Evolutionary conservation across 73 alveolate genomes (phyloP), one percentile per base, ranked within the genome.

Genomic region (Paramecium sexaurelia): DNA sequence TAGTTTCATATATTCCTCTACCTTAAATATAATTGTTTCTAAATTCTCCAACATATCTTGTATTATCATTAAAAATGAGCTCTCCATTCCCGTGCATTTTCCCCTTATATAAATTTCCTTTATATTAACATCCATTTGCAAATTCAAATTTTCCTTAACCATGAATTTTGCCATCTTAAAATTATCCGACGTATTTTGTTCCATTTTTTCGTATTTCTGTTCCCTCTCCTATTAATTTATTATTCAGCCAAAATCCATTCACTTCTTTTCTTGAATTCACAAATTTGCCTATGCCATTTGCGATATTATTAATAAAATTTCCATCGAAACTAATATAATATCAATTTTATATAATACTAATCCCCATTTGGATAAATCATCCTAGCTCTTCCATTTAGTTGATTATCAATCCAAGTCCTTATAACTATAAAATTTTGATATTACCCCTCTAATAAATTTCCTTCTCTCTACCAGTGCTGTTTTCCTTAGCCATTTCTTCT

Each of bases 301-400:
- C 82, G 27, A 85, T 9, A 85, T 51, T 55, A 85, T 85, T 85
- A 19, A 17, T 22, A 55, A 85, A 85, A 22, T 24, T 32, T 6
- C 92, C 92, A 20, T 85, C 92, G 32, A 78, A 78, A 78, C 90
- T 78, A 78, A n/a, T 9, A 19, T 7, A 51, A n/a, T 51, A 51
- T 51, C 10, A 78, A 29, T 40, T 11, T 3, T 17, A 7, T 78
- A 41, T 78, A 78, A 41, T 78, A 78, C 90, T 78, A 78, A 33
- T 78, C 90, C 3, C 90, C 90, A 45, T 78, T 78, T 2, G 90
- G 90, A 43, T 78, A 78, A 24, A 78, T 78, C 90, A 78, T 78
- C 17, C 90, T 39, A 7, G 90, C 90, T 43, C 40, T 39, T 32
- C 90, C 90, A 78, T 43, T 40, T 61, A 78, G 17, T 43, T 78